Evolutionary conservation across 2,329 filamentous ascomycete species (phyloP).

Genomic region (Botrytis squamosa): DNA sequence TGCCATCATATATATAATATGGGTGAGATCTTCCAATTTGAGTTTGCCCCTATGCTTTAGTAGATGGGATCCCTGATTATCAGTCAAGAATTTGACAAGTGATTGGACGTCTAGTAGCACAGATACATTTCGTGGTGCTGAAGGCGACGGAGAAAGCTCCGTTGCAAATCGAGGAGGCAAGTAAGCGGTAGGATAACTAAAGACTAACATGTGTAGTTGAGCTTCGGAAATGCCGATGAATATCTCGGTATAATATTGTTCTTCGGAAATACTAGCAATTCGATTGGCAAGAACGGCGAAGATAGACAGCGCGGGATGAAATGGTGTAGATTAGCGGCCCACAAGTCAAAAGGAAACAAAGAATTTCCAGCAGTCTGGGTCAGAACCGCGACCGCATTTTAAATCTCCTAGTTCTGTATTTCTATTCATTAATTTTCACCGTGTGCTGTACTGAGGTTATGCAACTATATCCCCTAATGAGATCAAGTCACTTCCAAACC

Average conservation of each 20-base stretch:
- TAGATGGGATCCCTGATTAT: neutral
- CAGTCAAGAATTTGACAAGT: neutral
- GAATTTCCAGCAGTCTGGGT: slow-evolving; percentile 11
- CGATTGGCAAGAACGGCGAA: neutral
- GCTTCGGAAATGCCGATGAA: neutral
- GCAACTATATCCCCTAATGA: neutral
- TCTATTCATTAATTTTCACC: neutral
- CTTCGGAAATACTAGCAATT: neutral
- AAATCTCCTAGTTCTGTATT: slow-evolving; percentile 3
- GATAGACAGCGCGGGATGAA: neutral
- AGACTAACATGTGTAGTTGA: neutral
- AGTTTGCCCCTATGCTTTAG: neutral
- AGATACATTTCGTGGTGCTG: neutral
- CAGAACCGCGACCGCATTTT: neutral
- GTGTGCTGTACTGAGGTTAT: neutral
- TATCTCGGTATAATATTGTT: neutral
- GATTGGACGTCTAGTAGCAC: neutral
- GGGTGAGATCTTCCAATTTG: neutral
- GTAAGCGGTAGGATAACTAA: neutral
- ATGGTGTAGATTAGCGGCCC: neutral
- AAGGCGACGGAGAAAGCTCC: neutral
- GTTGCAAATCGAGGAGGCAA: neutral
- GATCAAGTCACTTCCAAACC: neutral
- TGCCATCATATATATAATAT: neutral
- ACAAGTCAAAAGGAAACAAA: neutral